Conservation (phyloP, 2,329 filamentous ascomycete genomes). For the Fusarium decemcellulare region DNA sequence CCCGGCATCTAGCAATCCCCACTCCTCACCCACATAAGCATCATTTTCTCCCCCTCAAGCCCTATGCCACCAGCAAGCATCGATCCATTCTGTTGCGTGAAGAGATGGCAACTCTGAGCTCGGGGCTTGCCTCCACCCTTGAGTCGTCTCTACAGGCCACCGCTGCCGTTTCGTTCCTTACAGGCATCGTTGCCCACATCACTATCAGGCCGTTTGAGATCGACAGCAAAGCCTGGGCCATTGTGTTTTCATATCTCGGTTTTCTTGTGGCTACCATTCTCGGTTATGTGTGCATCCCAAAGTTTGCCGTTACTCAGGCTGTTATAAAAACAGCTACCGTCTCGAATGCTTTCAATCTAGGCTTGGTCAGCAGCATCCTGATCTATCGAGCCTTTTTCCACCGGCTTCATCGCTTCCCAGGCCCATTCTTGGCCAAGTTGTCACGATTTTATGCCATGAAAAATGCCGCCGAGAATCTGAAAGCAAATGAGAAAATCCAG, state of each 20-base stretch:
- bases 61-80: too few species aligned
- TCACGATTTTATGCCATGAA: slow-evolving; percentile 26
- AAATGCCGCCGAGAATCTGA: background rate
- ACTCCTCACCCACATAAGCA: too few species aligned
- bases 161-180: background rate
- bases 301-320: background rate
- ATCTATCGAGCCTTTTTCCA: slow-evolving; percentile 27
- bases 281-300: background rate
- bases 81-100: too few species aligned
- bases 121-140: background rate
- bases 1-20: too few species aligned
- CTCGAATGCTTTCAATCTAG: slow-evolving; percentile 5
- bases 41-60: too few species aligned
- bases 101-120: background rate
- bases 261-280: background rate
- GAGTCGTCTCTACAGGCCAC: background rate
- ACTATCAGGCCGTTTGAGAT: slow-evolving; percentile 8
- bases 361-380: slow-evolving; percentile 18
- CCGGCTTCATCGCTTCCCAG: slow-evolving; percentile 21
- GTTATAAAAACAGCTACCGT: background rate
- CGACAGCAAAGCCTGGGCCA: slow-evolving; percentile 5
- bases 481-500: slow-evolving; percentile 25
- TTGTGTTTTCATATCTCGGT: slow-evolving; percentile 5
- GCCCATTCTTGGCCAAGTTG: slow-evolving; percentile 16
- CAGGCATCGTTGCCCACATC: background rate